Base-by-base conservation (phyloP, 108 stramenopile species). In the Stephanodiscus minutulus region DNA sequence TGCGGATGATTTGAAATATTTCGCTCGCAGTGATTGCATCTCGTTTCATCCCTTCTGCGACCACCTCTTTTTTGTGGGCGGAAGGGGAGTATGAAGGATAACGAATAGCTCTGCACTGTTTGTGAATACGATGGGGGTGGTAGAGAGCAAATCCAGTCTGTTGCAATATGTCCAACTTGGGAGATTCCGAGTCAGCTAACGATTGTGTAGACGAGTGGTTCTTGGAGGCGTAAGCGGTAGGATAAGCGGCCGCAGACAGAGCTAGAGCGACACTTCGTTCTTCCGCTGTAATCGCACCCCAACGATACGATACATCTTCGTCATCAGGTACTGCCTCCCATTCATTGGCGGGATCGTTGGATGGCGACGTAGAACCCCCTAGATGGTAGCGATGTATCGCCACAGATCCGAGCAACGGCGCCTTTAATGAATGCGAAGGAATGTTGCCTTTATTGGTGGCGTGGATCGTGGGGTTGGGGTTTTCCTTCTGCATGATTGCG, bases 1-100 rank as follows among this genome's bases (percentile, higher is more conserved):
- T 88, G 53, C 99, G 91, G 68, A 99, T 89, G 13, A 98, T 88
- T 46, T 98, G 95, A 86, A 98, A 99, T 8, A 99, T 81, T 74
- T 98, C 98, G 18, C 83, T 91, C 1, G 85, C 79, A 47, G 72
- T 77, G 50, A 96, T 79, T 37, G 44, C 18, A 46, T 91, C 90
- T 52, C 83, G 77, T 59, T 41, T 61, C 5, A 1, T 33, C 20
- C 49, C 18, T 52, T 56, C 12, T 33, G 18, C 28, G 48, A 41
- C 37, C 24, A 29, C 15, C 17, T 24, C 44, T 13, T 63, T 64
- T 54, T 24, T 21, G 9, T 29, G 48, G n/a, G 37, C 27, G 15
- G 68, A 63, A 35, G 79, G 67, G 13, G 56, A 48, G 63, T 55
- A 81, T 29, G 79, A 73, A 39, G 79, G 72, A 50, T 48, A 73